A percentile compares a stretch with the other conserved stretches of the same genome.
Evolutionary conservation across 2,329 filamentous ascomycete genomes (phyloP).

Genomic region (Trichoderma cornu-damae): DNA sequence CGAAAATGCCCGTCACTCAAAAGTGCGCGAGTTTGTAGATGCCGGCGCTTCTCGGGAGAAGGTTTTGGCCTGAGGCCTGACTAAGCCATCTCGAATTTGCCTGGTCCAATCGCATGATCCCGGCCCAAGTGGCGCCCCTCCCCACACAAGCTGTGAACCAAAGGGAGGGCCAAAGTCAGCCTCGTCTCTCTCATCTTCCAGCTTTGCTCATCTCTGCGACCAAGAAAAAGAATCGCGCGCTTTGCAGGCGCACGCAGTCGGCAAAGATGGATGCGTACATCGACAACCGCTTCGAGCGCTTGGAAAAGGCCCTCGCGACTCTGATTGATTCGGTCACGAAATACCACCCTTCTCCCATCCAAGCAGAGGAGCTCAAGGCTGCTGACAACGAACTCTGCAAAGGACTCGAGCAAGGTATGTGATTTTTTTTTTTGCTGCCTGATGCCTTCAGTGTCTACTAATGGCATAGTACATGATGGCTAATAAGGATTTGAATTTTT

Average conservation of each 20-base stretch:
- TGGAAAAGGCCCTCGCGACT: constrained; percentile 61
- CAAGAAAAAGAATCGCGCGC: background rate
- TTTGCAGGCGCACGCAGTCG: background rate
- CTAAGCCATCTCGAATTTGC: constrained; percentile 4
- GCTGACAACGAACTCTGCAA: constrained; percentile 64
- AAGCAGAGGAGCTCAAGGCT: constrained; percentile 62
- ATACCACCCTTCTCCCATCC: constrained; percentile 67
- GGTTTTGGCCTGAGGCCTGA: constrained; percentile 31
- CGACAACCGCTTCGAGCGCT: constrained; percentile 58
- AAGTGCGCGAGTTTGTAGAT: constrained; percentile 36
- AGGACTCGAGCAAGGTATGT: constrained; percentile 59
- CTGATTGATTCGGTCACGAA: constrained; percentile 76
- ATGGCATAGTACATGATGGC: background rate
- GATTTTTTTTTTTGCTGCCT: background rate
- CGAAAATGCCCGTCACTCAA: constrained; percentile 23
- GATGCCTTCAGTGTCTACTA: background rate
- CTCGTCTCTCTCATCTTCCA: constrained; percentile 10
- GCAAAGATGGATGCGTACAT: constrained; percentile 56
- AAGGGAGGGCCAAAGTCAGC: background rate
- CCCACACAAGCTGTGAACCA: constrained; percentile 23
- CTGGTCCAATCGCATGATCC: constrained; percentile 11
- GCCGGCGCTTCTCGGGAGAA: constrained; percentile 33
- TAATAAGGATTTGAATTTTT: too few relatives aligned
- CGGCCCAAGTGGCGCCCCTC: background rate
- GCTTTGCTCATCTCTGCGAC: background rate